phyloP scores from a whole-genome alignment of 1,284 basidiomycete species.

The Ustilago sp. region DNA sequence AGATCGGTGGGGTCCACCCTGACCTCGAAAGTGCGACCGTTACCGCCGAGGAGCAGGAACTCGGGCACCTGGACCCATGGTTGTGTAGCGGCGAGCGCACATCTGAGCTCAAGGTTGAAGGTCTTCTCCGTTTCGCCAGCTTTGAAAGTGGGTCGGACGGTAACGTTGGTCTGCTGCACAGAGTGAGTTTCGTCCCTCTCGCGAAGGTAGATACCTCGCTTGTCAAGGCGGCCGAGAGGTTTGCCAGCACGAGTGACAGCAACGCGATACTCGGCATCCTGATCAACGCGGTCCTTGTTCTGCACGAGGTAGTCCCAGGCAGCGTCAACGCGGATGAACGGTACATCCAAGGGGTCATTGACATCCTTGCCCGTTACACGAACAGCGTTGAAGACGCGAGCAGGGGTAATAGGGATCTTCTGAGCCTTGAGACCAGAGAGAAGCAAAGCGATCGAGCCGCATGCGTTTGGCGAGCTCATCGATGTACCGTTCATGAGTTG shows the following conservation, averaged over 20 bases:
- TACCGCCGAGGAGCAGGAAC: conserved; percentile 66
- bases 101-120: conserved; percentile 65
- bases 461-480: conserved; percentile 69
- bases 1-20: conserved; percentile 67
- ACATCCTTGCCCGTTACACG: conserved; percentile 68
- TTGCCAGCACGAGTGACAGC: conserved; percentile 66
- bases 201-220: conserved; percentile 69
- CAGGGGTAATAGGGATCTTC: conserved; percentile 65
- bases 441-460: conserved; percentile 67
- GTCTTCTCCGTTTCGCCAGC: conserved; percentile 64
- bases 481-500: conserved; percentile 70
- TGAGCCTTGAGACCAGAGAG: conserved; percentile 68
- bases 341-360: conserved; percentile 66
- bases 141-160: conserved; percentile 65
- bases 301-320: conserved; percentile 68
- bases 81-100: conserved; percentile 55
- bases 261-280: conserved; percentile 67
- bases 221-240: conserved; percentile 50
- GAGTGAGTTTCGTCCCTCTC: conserved; percentile 61
- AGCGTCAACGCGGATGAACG: conserved; percentile 68
- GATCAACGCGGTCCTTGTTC: conserved; percentile 62
- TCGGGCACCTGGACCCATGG: conserved; percentile 66
- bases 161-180: conserved; percentile 63
- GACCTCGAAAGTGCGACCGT: conserved; percentile 69
- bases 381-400: conserved; percentile 68